A percentile compares a stretch with the other conserved stretches of the same genome.
phyloP scores from a whole-genome alignment of 805 yeast genomes.

The Yamadazyma tumulicola region DNA sequence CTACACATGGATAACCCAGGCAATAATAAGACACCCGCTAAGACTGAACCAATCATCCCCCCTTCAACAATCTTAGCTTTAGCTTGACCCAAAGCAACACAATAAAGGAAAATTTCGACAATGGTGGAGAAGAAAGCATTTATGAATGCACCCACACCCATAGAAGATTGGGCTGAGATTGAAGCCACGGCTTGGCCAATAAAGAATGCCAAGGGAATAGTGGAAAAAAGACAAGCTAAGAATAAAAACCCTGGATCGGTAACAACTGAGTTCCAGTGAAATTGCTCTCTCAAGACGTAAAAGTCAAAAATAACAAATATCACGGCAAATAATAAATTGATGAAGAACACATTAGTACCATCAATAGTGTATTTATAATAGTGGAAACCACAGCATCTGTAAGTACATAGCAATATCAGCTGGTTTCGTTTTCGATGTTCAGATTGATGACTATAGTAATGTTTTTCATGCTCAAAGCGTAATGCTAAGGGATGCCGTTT shows the following conservation, averaged over 20 bases:
- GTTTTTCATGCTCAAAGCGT: constrained; percentile 61
- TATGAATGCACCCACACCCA: constrained; percentile 98
- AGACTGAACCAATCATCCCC: constrained; percentile 86
- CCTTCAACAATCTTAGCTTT: constrained; percentile 94
- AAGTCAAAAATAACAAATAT: constrained; percentile 79
- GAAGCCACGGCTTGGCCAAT: constrained; percentile 99
- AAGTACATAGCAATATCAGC: constrained; percentile 78
- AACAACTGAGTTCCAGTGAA: constrained; percentile 36
- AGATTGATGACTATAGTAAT: constrained; percentile 32
- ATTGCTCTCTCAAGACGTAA: constrained; percentile 51
- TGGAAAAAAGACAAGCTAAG: constrained; percentile 72
- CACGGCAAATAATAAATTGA: constrained; percentile 78
- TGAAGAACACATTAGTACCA: constrained; percentile 90
- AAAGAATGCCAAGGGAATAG: constrained; percentile 91
- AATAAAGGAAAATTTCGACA: constrained; percentile 87
- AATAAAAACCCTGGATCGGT: constrained; percentile 69
- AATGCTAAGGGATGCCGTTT: constrained; percentile 89
- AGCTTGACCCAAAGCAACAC: constrained; percentile 82
- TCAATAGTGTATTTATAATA: constrained; percentile 95
- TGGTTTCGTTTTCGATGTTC: constrained; percentile 39
- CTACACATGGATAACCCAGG: constrained; percentile 98
- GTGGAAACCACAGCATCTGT: constrained; percentile 86
- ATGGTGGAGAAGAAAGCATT: constrained; percentile 96
- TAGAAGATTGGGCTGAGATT: constrained; percentile 95
- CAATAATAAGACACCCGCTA: constrained; percentile 85